Conservation (phyloP, 2,329 filamentous ascomycete genomes). For the Verticillium isaacii region DNA sequence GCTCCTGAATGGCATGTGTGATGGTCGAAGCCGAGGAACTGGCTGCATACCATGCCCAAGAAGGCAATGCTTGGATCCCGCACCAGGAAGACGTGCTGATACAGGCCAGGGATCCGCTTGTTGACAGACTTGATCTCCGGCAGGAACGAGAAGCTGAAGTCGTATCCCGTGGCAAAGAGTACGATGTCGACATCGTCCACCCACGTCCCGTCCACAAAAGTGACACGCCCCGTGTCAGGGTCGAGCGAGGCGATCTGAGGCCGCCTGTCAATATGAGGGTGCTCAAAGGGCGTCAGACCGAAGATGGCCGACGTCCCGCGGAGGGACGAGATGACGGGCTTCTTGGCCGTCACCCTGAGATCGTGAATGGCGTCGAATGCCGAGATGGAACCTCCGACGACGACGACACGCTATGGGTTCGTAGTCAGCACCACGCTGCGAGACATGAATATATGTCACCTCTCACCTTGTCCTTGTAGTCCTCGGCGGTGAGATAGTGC, state of each 20-base stretch:
- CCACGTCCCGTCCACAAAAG: slow-evolving; percentile 50
- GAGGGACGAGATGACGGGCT: slow-evolving; percentile 46
- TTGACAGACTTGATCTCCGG: slow-evolving; percentile 45
- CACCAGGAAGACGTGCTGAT: slow-evolving; percentile 53
- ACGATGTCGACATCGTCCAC: slow-evolving; percentile 55
- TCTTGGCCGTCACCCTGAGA: slow-evolving; percentile 36
- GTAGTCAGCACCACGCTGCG: no score
- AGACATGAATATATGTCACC: no score
- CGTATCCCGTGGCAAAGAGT: slow-evolving; percentile 64
- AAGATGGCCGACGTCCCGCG: slow-evolving; percentile 47
- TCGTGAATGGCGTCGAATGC: slow-evolving; percentile 57
- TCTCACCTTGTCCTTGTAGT: slow-evolving; percentile 29
- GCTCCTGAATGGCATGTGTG: no score
- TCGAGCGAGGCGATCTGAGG: slow-evolving; percentile 42
- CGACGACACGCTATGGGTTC: slow-evolving; percentile 42
- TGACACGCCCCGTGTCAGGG: slow-evolving; percentile 34
- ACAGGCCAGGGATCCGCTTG: slow-evolving; percentile 51
- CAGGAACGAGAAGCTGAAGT: slow-evolving; percentile 59
- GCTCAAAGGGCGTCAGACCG: slow-evolving; percentile 52
- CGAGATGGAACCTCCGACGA: slow-evolving; percentile 61
- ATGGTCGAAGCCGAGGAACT: no score
- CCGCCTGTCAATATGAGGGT: slow-evolving; percentile 43
- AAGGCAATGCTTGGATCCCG: slow-evolving; percentile 52
- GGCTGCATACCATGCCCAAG: slow-evolving; percentile 38
- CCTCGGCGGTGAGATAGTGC: slow-evolving; percentile 41